phyloP scores from a whole-genome alignment of 441 rosid genomes.

The California macrophylla region DNA sequence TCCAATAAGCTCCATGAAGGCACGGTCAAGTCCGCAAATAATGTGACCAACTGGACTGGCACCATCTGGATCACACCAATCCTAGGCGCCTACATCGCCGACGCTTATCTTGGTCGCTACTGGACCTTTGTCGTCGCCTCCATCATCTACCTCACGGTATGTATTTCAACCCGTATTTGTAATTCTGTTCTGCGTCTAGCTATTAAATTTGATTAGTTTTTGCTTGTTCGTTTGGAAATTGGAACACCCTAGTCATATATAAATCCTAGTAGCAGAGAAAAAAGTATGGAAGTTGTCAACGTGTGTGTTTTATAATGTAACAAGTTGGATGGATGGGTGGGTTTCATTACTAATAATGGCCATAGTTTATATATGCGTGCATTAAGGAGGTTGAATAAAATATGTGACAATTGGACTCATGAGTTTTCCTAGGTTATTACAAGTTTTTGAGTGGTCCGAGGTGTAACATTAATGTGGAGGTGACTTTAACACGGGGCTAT shows the following conservation, averaged over 20 bases:
- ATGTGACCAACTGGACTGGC: constrained; percentile 76
- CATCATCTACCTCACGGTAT: constrained; percentile 44
- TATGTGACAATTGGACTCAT: no score
- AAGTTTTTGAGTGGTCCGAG: no score
- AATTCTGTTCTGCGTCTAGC: no score
- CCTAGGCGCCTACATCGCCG: constrained; percentile 73
- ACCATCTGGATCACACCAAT: constrained; percentile 60
- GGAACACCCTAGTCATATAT: not conserved
- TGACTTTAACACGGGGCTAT: not conserved
- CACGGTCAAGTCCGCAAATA: constrained; percentile 53
- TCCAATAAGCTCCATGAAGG: constrained; percentile 54
- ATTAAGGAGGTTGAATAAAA: no score
- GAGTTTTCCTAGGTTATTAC: no score
- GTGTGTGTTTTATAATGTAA: no score
- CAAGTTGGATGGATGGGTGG: no score
- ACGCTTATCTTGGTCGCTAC: constrained; percentile 83
- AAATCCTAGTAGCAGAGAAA: not conserved
- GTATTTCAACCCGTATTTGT: no score
- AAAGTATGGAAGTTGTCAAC: not conserved
- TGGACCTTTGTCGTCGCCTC: constrained; percentile 53
- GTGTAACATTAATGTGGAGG: not conserved
- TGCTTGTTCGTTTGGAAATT: no score
- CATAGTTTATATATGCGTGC: no score
- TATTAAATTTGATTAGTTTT: no score
- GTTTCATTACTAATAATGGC: no score